Conservation (phyloP, 805 yeast genomes). For the Yarrowia alimentaria region DNA sequence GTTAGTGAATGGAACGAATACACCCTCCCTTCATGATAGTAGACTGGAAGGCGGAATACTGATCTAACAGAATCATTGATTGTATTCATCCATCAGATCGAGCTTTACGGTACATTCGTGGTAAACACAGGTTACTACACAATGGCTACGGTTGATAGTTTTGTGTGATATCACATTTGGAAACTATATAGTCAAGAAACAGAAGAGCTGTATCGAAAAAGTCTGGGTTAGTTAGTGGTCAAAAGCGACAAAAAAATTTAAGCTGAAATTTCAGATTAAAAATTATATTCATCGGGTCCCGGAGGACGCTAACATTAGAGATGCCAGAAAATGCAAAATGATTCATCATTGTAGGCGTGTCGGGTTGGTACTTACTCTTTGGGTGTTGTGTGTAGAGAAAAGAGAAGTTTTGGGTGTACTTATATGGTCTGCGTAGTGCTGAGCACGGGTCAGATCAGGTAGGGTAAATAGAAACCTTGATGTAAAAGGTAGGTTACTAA, state of each 20-base stretch:
- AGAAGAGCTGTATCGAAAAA: too few relatives aligned
- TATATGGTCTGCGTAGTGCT: slow-evolving; percentile 19
- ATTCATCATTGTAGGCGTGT: slow-evolving; percentile 29
- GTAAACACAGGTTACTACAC: too few relatives aligned
- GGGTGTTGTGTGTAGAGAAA: slow-evolving; percentile 11
- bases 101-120: too few relatives aligned
- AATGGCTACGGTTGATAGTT: too few relatives aligned
- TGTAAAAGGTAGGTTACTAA: neutral
- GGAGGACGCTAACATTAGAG: slow-evolving; percentile 37
- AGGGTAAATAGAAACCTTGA: slow-evolving; percentile 24
- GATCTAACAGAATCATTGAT: too few relatives aligned
- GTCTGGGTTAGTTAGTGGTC: slow-evolving; percentile 7
- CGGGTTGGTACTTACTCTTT: slow-evolving; percentile 16
- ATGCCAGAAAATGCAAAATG: slow-evolving; percentile 35
- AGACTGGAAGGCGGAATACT: too few relatives aligned
- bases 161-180: too few relatives aligned
- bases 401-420: neutral
- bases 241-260: neutral
- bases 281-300: slow-evolving; percentile 36
- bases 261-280: slow-evolving; percentile 30
- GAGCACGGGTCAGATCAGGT: slow-evolving; percentile 17
- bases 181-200: too few relatives aligned
- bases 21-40: too few relatives aligned
- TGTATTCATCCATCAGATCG: too few relatives aligned
- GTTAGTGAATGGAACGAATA: too few relatives aligned